Evolutionary conservation across 371 early-diverging fungal genomes (phyloP), one percentile per base, ranked within the genome.

Genomic region (Mortierella sp.): DNA sequence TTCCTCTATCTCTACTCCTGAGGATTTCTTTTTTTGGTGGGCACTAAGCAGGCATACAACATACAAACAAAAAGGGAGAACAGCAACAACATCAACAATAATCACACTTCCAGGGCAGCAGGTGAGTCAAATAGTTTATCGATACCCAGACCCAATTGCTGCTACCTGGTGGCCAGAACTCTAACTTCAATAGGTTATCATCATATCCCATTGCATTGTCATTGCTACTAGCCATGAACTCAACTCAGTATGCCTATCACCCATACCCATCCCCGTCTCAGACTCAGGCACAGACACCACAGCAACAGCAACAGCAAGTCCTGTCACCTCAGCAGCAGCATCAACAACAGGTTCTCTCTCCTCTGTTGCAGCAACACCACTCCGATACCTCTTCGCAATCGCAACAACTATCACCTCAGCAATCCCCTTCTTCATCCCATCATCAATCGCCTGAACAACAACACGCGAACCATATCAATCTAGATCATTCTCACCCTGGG

Each of bases 191-290:
- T 45, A 42, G 17, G 17, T 57, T 12, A 17, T 57, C 8, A 31
- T 13, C 13, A 22, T 7, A 8, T 19, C 54, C n/a, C 32, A 53
- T 28, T 17, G 32, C 22, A 29, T 23, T 22, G 8, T 35, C 61
- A 53, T 23, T 40, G 9, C 13, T 13, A 9, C 9, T 40, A 53
- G 49, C 57, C 66, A 77, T 77, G 77, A 77, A 77, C 66, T 64
- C 77, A 59, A 58, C 76, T 45, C 77, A 77, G 68, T 77, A 77
- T 58, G 65, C 65, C 64, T 72, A 77, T 65, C 77, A 77, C 35
- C 68, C 68, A 19, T 77, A 77, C 60, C 77, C 77, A 2, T 77
- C 77, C n/a, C 77, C 77, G 15, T 77, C 77, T 26, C 77, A 77
- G 62, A 68, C 65, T 15, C 77, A 77, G 61, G 67, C 72, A 42